Evolutionary conservation across 31 red algal species (phyloP).

Genomic region (Asparagopsis taxiformis): DNA sequence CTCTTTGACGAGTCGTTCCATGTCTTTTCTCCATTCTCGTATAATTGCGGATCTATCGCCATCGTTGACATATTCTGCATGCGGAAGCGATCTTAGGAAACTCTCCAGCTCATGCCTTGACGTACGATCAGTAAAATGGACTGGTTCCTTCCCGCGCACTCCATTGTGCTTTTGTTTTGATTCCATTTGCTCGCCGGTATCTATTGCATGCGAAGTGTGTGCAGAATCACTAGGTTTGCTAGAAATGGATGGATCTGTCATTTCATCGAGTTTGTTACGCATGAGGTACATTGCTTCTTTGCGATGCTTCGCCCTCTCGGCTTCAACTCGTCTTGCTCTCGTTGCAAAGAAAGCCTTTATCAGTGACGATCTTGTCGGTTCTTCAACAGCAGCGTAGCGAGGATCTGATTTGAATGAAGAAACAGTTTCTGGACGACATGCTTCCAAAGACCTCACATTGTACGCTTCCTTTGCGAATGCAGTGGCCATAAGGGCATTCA

Average conservation of each 20-base stretch:
- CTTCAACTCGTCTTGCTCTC: constrained; percentile 11
- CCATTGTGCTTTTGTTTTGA: neutral
- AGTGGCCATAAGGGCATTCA: constrained; percentile 28
- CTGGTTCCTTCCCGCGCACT: neutral
- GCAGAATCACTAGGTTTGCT: neutral
- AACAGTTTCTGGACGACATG: constrained; percentile 39
- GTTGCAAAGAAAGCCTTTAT: constrained; percentile 39
- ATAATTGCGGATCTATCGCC: constrained; percentile 29
- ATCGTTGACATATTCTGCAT: constrained; percentile 23
- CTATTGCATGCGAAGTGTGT: neutral
- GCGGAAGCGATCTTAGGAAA: constrained; percentile 19
- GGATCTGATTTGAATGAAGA: constrained; percentile 34
- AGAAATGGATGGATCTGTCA: constrained; percentile 31
- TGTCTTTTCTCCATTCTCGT: constrained; percentile 30
- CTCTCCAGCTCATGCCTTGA: constrained; percentile 39
- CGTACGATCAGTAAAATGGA: constrained; percentile 46
- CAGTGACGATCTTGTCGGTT: constrained; percentile 22
- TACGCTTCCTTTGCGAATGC: constrained; percentile 47
- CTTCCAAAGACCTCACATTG: constrained; percentile 18
- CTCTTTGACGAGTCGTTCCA: constrained; percentile 27
- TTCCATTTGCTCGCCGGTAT: neutral
- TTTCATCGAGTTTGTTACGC: constrained; percentile 17
- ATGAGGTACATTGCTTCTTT: constrained; percentile 35
- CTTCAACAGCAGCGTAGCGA: constrained; percentile 44
- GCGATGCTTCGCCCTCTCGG: constrained; percentile 12